Evolutionary conservation across 2,329 filamentous ascomycete genomes (phyloP), one percentile per base, ranked within the genome.

Genomic region (Cladobotryum protrusum): DNA sequence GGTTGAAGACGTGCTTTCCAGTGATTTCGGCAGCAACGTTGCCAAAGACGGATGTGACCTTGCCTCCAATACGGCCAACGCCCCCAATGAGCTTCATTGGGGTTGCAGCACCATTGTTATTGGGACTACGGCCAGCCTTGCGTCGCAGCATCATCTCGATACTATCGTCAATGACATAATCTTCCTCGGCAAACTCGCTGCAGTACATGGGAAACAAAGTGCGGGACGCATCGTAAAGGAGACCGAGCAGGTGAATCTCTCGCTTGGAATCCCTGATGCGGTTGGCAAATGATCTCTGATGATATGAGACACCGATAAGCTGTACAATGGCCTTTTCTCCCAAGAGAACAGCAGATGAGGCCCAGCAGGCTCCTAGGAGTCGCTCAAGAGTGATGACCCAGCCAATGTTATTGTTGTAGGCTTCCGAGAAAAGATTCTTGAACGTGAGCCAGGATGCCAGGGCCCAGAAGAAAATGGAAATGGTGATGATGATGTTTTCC

Each of bases 21-120:
- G 93, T 96, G 53, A 99, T 91, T 62, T 97, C 93, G 2, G 89
- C 88, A 1, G 93, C 92, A 45, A 97, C 82, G 61, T 95, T 93
- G 19, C 93, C 93, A 66, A 97, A 95, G 0, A 86, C 87, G 2
- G 89, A 91, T 0, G 91, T 96, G 54, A 97, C 83, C 70, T 96
- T 96, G 74, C 95, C 92, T 61, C 92, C 92, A 48, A 96, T 76
- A 18, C 90, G 83, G 37, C 87, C 87, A 45, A 89, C 84, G 49
- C 86, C 83, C 50, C 83, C 79, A 45, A 97, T 83, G 14, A 96
- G 69, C 54, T 81, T 83, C 77, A 95, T 83, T 1, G 92, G 92
- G 2, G 87, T 88, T 5, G 78, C 81, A 7, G 83, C 82, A 41
- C 86, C 87, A 3, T 69, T 69, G 39, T 68, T 72, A 56, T 65